phyloP scores from a whole-genome alignment of 1,284 basidiomycete species.

The Marasmius oreades region DNA sequence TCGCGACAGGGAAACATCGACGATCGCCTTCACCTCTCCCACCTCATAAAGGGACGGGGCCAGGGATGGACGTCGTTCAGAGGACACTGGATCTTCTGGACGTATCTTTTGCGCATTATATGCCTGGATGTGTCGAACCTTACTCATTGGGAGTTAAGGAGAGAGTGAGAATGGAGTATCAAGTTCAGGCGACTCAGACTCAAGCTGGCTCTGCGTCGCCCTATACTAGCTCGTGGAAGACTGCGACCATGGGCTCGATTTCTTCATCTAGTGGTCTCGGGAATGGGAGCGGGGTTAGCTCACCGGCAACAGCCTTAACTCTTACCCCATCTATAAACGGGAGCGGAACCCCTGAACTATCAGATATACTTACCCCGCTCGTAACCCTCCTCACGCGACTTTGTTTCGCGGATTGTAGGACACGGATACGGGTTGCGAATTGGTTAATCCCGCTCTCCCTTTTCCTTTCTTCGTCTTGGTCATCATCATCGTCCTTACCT shows the following conservation, averaged over 20 bases:
- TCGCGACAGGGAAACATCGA: background rate
- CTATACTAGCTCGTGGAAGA: background rate
- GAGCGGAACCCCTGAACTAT: conserved; percentile 43
- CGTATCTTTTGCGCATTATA: conserved; percentile 55
- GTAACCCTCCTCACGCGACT: conserved; percentile 70
- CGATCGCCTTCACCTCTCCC: conserved; percentile 47
- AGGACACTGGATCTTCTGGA: conserved; percentile 67
- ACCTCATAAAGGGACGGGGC: conserved; percentile 21
- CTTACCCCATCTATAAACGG: conserved; percentile 16
- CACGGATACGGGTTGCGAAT: conserved; percentile 53
- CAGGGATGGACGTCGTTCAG: conserved; percentile 47
- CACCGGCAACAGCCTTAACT: background rate
- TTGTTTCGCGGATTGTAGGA: conserved; percentile 57
- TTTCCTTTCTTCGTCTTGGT: conserved; percentile 39
- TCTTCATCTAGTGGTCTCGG: too few relatives aligned
- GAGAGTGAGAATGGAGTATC: conserved; percentile 38
- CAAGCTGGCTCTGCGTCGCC: background rate
- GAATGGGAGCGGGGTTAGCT: background rate
- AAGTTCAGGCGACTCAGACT: background rate
- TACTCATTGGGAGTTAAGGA: conserved; percentile 60
- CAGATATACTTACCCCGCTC: conserved; percentile 72
- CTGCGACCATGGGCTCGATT: background rate
- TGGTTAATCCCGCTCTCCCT: conserved; percentile 71
- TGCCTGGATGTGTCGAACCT: conserved; percentile 59
- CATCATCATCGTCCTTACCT: too few relatives aligned